These are phyloP conservation scores for Xylaria hypoxylon DNA, from an alignment of 2,329 filamentous ascomycete species.

Conservation along the genomic window DNA sequence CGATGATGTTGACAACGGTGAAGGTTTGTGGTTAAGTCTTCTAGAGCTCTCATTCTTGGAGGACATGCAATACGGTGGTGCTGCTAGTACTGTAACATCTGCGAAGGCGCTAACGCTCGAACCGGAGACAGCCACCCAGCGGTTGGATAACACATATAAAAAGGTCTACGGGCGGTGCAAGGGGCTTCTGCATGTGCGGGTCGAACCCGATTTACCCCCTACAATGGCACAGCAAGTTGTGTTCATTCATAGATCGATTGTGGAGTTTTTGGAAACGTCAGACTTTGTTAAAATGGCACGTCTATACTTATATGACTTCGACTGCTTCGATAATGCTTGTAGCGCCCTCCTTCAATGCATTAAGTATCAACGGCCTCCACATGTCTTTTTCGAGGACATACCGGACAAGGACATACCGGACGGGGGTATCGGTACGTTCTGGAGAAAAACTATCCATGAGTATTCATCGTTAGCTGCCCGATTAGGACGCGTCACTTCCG, in stretches of 20 bases:
- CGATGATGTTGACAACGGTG: background rate
- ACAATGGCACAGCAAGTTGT: background rate
- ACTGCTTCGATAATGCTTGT: conserved; percentile 9
- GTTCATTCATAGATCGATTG: conserved; percentile 25
- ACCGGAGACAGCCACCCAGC: background rate
- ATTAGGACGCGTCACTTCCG: background rate
- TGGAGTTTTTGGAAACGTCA: conserved; percentile 26
- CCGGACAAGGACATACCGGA: background rate
- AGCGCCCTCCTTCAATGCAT: background rate
- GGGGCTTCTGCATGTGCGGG: conserved; percentile 11
- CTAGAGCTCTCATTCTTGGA: conserved; percentile 25
- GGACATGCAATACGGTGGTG: background rate
- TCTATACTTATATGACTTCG: background rate
- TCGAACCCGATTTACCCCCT: background rate
- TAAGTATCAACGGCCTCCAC: background rate
- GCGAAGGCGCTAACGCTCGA: background rate
- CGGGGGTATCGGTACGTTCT: background rate
- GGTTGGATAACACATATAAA: conserved; percentile 6
- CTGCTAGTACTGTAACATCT: too few relatives aligned
- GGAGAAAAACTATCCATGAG: background rate
- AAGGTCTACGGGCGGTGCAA: conserved; percentile 28
- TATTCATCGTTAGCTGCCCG: background rate
- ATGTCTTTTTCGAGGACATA: conserved; percentile 5
- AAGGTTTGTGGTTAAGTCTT: background rate
- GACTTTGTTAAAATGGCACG: background rate